Evolutionary conservation across 176 grass and related monocot species (phyloP).

Genomic region (Areca catechu): DNA sequence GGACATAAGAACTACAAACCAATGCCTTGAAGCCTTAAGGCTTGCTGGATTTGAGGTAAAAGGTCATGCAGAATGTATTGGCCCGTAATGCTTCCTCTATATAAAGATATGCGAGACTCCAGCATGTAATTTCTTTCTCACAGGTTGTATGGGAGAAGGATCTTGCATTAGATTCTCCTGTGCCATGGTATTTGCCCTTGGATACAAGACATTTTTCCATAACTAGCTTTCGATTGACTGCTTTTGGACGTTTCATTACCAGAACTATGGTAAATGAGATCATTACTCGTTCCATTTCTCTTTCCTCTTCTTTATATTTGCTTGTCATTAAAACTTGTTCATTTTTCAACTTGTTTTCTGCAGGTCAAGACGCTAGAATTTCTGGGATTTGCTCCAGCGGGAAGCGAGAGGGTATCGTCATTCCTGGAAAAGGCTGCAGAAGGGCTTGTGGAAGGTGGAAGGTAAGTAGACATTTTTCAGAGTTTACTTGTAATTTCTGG

Average conservation of each 20-base stretch:
- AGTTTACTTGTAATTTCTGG: no score
- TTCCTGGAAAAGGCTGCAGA: constrained; percentile 90
- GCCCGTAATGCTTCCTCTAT: no score
- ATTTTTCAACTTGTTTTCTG: constrained; percentile 3
- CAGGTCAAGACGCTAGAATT: constrained; percentile 88
- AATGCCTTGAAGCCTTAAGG: constrained; percentile 89
- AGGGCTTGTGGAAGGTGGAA: constrained; percentile 80
- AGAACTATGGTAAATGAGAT: constrained; percentile 51
- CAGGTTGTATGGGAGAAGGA: constrained; percentile 92
- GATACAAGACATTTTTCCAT: constrained; percentile 69
- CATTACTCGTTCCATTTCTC: constrained; percentile 2
- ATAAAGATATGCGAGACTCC: no score
- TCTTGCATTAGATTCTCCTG: constrained; percentile 69
- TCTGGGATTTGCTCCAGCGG: constrained; percentile 60
- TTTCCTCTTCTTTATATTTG: constrained; percentile 7
- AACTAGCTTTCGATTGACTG: constrained; percentile 85
- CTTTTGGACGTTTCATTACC: constrained; percentile 66
- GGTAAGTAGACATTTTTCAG: constrained; percentile 32
- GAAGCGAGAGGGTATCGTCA: constrained; percentile 64
- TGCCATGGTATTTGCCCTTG: constrained; percentile 91
- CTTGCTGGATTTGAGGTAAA: constrained; percentile 90
- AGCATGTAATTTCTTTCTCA: constrained; percentile 4
- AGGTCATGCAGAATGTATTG: neutral
- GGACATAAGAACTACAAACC: constrained; percentile 65
- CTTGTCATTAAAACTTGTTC: neutral